A percentile compares a stretch with the other conserved stretches of the same genome.
These are phyloP conservation scores for Naegleria gruberi DNA, from an alignment of 208 protist genomes.

Conservation along the genomic window DNA sequence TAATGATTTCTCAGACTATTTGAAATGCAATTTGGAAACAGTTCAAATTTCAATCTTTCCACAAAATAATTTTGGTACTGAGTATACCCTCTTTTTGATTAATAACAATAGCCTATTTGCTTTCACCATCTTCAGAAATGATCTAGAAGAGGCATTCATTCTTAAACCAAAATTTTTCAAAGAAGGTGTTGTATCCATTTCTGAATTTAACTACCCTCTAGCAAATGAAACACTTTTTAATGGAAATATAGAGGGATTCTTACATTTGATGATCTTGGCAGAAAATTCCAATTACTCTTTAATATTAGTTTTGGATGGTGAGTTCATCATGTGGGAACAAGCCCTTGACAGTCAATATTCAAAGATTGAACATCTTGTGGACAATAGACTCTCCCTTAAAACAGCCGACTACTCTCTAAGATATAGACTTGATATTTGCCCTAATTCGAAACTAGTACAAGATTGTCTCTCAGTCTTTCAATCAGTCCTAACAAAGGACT, in stretches of 20 bases:
- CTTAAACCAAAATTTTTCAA: neutral
- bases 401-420: neutral
- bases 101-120: neutral
- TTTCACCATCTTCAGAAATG: neutral
- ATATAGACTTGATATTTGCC: neutral
- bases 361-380: neutral
- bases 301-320: neutral
- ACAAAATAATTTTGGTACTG: neutral
- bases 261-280: neutral
- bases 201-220: neutral
- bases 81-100: neutral
- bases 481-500: neutral
- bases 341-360: neutral
- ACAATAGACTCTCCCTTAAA: neutral
- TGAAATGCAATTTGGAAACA: neutral
- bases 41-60: neutral
- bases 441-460: neutral
- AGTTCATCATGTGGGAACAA: neutral
- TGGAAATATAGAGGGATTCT: neutral
- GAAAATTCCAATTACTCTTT: neutral
- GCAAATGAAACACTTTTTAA: neutral
- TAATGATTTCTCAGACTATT: neutral
- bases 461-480: neutral
- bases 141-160: neutral
- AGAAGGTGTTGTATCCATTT: neutral